These are phyloP conservation scores for Marsdenia floribunda DNA, from an alignment of 257 asterid genomes.

Conservation along the genomic window DNA sequence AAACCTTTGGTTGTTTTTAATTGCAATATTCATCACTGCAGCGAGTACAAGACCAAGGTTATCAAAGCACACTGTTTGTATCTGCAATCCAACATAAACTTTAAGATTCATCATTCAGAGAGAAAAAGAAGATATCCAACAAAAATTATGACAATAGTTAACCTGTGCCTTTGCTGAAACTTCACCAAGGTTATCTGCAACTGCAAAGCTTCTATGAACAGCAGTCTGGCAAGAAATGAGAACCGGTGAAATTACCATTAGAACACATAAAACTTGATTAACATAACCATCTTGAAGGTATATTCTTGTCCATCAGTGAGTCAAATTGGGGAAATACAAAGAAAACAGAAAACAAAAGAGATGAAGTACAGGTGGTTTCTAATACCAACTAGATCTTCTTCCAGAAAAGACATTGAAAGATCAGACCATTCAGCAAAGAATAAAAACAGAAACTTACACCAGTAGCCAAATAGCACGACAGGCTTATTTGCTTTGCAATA, in stretches of 20 bases:
- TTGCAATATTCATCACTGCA: constrained; percentile 59
- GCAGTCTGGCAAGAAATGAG: constrained; percentile 54
- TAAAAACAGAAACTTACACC: constrained; percentile 57
- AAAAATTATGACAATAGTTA: not conserved
- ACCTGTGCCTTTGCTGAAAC: constrained; percentile 96
- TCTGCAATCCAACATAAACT: constrained; percentile 46
- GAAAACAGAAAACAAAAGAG: not conserved
- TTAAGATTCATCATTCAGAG: constrained; percentile 13
- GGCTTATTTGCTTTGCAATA: constrained; percentile 91
- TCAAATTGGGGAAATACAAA: not conserved
- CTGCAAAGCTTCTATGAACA: constrained; percentile 92
- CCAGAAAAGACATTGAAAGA: not conserved
- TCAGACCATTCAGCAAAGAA: not conserved
- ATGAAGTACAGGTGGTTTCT: not conserved
- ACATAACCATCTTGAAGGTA: not conserved
- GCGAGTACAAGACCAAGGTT: constrained; percentile 87
- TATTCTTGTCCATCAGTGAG: not conserved
- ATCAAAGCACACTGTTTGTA: constrained; percentile 95
- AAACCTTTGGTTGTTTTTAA: constrained; percentile 69
- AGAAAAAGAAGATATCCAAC: not conserved
- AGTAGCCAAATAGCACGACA: constrained; percentile 83
- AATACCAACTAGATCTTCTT: not conserved
- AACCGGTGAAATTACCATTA: not conserved
- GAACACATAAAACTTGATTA: not conserved
- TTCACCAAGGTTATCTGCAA: constrained; percentile 86